Base-by-base conservation (phyloP, 345 rosid species). In the Toxicodendron radicans region DNA sequence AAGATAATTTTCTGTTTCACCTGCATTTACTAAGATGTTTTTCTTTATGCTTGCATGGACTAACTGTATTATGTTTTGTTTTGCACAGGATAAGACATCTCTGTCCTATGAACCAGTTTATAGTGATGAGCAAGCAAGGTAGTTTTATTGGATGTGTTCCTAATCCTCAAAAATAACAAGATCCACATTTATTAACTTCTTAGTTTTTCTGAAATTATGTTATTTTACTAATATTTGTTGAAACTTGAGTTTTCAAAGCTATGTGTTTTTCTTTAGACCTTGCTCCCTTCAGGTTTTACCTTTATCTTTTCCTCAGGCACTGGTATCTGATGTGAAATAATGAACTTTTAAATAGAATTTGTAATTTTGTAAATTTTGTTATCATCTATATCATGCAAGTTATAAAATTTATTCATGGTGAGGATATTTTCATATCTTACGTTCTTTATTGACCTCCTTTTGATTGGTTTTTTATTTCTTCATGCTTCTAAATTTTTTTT, bases 81-180 rank as follows among this genome's bases (percentile, higher is more conserved):
- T 78, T 73, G 10, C 46, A 21, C 92, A 95, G 98, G 92, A 84
- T 79, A 95, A 88, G 83, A 90, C 97, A 70, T 86, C 99, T 61
- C 65, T 90, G 57, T 84, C 92, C 5, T 93, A 88, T 84, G 91
- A 93, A 80, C 89, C 99, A 64, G 93, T 93, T 70, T 93, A 95
- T 75, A 93, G 99, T 77, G 99, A 95, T 81, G 88, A 81, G 49
- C 79, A 84, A 75, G 97, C 98, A 76, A 90, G 97, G 99, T 93
- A 83, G 46, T 7, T 24, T 38, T 18, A 13, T 41, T 70, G 23
- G 18, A 48, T 17, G 7, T 32, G 21, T 51, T 18, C 59, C 16
- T 72, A 33, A 5, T 61, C 30, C 49, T 43, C 56, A 45, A 5
- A 38, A 38, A 38, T 38, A 7, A 7, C 43, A 5, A 38, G 8